phyloP scores from a whole-genome alignment of 139 green algal species.

The Dunaliella sp. region DNA sequence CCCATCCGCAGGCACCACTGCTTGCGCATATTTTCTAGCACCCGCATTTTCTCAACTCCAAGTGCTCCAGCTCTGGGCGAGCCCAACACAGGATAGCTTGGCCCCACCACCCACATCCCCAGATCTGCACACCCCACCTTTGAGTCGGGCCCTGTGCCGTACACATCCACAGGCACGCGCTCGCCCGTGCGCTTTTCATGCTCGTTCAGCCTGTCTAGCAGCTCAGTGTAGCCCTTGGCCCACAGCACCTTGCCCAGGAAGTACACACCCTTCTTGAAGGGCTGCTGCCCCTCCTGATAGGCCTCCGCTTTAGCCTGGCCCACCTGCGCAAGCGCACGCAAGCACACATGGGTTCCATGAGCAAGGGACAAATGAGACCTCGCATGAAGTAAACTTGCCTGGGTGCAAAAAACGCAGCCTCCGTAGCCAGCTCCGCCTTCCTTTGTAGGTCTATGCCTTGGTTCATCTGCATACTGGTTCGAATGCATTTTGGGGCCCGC shows the following conservation, averaged over 20 bases:
- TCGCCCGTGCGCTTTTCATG: slow-evolving; percentile 51
- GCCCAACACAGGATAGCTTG: not conserved
- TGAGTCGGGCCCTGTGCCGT: slow-evolving; percentile 87
- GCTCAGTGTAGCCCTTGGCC: slow-evolving; percentile 98
- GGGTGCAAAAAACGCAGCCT: too few species aligned
- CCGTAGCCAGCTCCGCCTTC: too few species aligned
- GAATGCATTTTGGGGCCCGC: too few species aligned
- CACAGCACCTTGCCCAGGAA: slow-evolving; percentile 98
- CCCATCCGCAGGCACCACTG: too few species aligned
- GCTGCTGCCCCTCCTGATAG: not conserved
- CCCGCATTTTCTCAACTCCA: too few species aligned
- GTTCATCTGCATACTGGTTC: too few species aligned
- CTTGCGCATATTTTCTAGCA: too few species aligned
- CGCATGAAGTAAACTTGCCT: too few species aligned
- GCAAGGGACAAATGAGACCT: too few species aligned
- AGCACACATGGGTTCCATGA: too few species aligned
- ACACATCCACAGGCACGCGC: slow-evolving; percentile 85
- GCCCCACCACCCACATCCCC: not conserved
- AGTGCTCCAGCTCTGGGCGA: too few species aligned
- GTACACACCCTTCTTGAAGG: slow-evolving; percentile 76
- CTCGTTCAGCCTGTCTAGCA: slow-evolving; percentile 80
- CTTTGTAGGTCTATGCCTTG: too few species aligned
- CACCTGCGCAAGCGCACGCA: slow-evolving; percentile 10
- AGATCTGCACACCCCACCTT: slow-evolving; percentile 32
- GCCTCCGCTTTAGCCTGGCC: slow-evolving; percentile 7